These are phyloP conservation scores for Cyanidiococcus yangmingshanensis DNA, from an alignment of 23 red algal genomes.

Conservation along the genomic window DNA sequence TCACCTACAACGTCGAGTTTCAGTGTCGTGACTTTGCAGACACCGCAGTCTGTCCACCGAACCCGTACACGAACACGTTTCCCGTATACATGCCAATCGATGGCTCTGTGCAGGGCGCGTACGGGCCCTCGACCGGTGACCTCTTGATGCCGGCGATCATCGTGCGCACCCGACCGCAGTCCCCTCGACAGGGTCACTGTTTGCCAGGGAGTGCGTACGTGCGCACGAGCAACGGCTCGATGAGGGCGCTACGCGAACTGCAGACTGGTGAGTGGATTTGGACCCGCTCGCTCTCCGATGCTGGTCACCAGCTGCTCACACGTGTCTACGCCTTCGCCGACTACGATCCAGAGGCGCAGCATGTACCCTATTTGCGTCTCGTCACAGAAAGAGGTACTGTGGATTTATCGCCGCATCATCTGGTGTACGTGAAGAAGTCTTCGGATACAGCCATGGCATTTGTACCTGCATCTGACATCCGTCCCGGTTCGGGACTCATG, in stretches of 20 bases:
- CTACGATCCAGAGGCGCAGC: neutral
- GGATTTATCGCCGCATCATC: conserved; percentile 1
- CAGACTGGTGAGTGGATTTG: neutral
- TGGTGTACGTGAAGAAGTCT: neutral
- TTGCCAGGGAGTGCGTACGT: neutral
- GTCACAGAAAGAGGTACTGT: neutral
- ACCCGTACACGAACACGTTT: neutral
- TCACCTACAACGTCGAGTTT: conserved; percentile 18
- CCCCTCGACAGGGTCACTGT: neutral
- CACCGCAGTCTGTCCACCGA: neutral
- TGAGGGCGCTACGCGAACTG: neutral
- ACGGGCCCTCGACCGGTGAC: neutral
- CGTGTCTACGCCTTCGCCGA: conserved; percentile 7
- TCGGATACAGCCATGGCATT: neutral
- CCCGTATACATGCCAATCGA: neutral
- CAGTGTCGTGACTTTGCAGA: conserved; percentile 29
- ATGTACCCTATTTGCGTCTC: neutral
- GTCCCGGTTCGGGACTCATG: neutral
- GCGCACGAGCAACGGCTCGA: neutral
- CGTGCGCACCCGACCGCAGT: neutral
- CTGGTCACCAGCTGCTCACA: neutral
- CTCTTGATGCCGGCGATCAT: neutral
- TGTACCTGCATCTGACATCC: neutral
- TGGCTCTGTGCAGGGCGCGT: neutral
- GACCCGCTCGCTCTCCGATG: neutral